Evolutionary conservation across 805 yeast genomes (phyloP), one percentile per base, ranked within the genome.

Genomic region (Candida takata): DNA sequence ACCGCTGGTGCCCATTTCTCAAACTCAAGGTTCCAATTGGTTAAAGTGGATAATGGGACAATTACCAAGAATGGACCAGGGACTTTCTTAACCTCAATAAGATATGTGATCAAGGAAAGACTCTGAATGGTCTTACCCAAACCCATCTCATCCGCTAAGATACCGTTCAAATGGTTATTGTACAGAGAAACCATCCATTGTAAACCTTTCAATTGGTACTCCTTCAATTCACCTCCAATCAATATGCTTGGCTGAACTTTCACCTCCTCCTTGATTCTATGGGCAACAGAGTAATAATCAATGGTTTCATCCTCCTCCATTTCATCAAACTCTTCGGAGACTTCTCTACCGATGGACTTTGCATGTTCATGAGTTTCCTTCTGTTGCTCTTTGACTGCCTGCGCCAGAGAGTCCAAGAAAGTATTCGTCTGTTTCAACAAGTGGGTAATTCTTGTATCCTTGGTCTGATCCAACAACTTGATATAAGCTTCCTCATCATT

Each of bases 101-200:
- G 63, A 52, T 84, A 79, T 2, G 90, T 72, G 15, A 84, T 65
- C 47, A 84, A 64, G 0, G 92, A 82, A 38, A 84, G 78, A n/a
- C 88, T 75, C 57, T 84, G 94, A 72, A 51, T 67, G 60, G 99
- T 92, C 58, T 92, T 92, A 59, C 99, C 99, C 43, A 92, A 69
- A 44, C 99, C 99, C 99, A 92, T 92, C 62, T 92, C 99, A 67
- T 92, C 99, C 1, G 99, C 99, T 39, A 92, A 64, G 46, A 92
- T 92, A 68, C 99, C 99, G 57, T 92, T 92, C 52, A 92, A 70
- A 58, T 86, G 95, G 61, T 92, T 92, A 57, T 92, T 92, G 65
- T 74, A 92, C 40, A 92, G 64, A 0, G 98, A 92, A 4, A 92
- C 95, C 98, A 92, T 92, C 99, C 99, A 92, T 57, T 92, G 96